A percentile compares a stretch with the other conserved stretches of the same genome.
These are phyloP conservation scores for Rhododendron vialii DNA, from an alignment of 148 eudicot species.

Conservation along the genomic window DNA sequence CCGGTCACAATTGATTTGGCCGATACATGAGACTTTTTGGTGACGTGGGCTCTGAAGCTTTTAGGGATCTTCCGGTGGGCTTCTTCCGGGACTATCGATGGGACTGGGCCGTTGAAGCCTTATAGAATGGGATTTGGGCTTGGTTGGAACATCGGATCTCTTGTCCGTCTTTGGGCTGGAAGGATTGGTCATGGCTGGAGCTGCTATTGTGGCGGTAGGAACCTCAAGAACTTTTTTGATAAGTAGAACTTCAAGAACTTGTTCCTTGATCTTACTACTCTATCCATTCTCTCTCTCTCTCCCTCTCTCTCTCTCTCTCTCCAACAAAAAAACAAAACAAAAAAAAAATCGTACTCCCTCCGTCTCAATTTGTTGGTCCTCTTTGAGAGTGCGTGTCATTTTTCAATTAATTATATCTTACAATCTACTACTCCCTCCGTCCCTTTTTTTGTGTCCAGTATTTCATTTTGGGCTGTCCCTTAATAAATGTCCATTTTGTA, in stretches of 20 bases:
- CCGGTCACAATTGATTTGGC: too few relatives aligned
- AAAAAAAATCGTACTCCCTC: too few relatives aligned
- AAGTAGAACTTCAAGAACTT: slow-evolving; percentile 35
- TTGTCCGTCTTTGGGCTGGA: slow-evolving; percentile 43
- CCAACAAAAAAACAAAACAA: too few relatives aligned
- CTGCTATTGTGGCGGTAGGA: slow-evolving; percentile 56
- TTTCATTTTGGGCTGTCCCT: too few relatives aligned
- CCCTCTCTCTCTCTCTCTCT: not conserved
- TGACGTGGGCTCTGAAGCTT: slow-evolving; percentile 35
- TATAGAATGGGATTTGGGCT: slow-evolving; percentile 20
- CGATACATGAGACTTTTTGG: slow-evolving; percentile 86
- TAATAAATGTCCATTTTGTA: too few relatives aligned
- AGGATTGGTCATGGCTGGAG: slow-evolving; percentile 41
- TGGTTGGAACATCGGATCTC: slow-evolving; percentile 3
- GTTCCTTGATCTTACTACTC: slow-evolving; percentile 29
- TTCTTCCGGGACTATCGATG: slow-evolving; percentile 46
- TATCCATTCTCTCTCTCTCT: slow-evolving; percentile 5
- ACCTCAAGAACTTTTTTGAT: too few relatives aligned
- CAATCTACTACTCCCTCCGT: too few relatives aligned
- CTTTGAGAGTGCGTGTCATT: too few relatives aligned
- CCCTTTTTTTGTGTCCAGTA: too few relatives aligned
- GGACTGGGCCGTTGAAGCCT: slow-evolving; percentile 58
- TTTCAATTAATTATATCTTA: too few relatives aligned
- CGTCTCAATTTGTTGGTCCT: too few relatives aligned
- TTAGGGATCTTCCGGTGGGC: slow-evolving; percentile 42